Conservation (phyloP, 1,139 yeast species). For the Geotrichum phurueaensis region DNA sequence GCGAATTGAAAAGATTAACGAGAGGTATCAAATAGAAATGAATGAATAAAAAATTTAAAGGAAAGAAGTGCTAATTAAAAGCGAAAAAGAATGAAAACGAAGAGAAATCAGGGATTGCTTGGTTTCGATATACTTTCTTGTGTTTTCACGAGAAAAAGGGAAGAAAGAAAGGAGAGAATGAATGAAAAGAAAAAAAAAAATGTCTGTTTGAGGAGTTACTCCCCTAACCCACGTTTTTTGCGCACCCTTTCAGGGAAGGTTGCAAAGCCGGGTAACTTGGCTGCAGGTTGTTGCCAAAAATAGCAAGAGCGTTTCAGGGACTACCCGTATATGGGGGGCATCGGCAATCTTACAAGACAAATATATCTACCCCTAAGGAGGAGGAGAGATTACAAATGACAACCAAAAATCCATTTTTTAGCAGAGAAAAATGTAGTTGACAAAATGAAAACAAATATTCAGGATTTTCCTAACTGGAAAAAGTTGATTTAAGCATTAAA, state of each 20-base stretch:
- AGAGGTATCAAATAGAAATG: background rate
- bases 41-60: background rate
- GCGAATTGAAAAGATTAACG: background rate
- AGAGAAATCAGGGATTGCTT: background rate
- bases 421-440: too few relatives aligned
- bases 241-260: background rate
- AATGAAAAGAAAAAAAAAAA: background rate
- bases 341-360: too few relatives aligned
- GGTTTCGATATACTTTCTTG: background rate
- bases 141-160: background rate
- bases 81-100: background rate
- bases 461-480: too few relatives aligned
- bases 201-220: background rate
- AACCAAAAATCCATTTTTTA: too few relatives aligned
- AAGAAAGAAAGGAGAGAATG: background rate
- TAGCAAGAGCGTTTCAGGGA: background rate
- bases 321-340: background rate
- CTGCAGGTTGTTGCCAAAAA: background rate
- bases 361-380: too few relatives aligned
- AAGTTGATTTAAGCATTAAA: too few relatives aligned
- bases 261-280: background rate
- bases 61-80: background rate
- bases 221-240: background rate
- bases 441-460: too few relatives aligned
- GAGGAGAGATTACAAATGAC: background rate